These are phyloP conservation scores for Posidonia australis DNA, from an alignment of 106 monocot genomes.

Conservation along the genomic window DNA sequence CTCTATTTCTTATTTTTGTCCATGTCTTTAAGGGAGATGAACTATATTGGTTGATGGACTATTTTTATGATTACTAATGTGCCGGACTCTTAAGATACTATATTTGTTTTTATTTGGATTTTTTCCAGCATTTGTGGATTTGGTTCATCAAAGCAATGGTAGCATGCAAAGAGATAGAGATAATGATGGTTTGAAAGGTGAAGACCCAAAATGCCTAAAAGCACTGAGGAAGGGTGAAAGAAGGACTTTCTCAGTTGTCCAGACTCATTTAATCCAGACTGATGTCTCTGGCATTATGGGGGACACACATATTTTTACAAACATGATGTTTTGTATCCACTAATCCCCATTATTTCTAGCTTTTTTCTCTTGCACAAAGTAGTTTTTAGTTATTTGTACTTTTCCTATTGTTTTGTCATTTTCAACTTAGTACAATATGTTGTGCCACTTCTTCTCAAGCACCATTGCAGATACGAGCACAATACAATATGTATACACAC, in stretches of 20 bases:
- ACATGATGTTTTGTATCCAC: conserved; percentile 98
- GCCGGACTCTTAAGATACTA: neutral
- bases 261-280: conserved; percentile 67
- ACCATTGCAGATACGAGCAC: too few relatives aligned
- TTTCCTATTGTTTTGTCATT: too few relatives aligned
- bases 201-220: conserved; percentile 25
- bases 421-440: too few relatives aligned
- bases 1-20: too few relatives aligned
- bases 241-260: conserved; percentile 41
- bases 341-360: neutral
- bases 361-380: too few relatives aligned
- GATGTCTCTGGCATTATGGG: conserved; percentile 65
- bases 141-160: conserved; percentile 80
- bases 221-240: conserved; percentile 35
- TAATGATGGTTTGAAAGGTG: conserved; percentile 29
- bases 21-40: too few relatives aligned
- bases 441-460: too few relatives aligned
- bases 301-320: conserved; percentile 57
- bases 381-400: too few relatives aligned
- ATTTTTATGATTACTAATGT: neutral
- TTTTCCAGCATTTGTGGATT: conserved; percentile 75
- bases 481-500: too few relatives aligned
- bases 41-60: too few relatives aligned
- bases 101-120: neutral
- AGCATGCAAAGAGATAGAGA: conserved; percentile 44